Evolutionary conservation across 2,329 filamentous ascomycete genomes (phyloP), one percentile per base, ranked within the genome.

Genomic region (Myriosclerotinia scirpicola): DNA sequence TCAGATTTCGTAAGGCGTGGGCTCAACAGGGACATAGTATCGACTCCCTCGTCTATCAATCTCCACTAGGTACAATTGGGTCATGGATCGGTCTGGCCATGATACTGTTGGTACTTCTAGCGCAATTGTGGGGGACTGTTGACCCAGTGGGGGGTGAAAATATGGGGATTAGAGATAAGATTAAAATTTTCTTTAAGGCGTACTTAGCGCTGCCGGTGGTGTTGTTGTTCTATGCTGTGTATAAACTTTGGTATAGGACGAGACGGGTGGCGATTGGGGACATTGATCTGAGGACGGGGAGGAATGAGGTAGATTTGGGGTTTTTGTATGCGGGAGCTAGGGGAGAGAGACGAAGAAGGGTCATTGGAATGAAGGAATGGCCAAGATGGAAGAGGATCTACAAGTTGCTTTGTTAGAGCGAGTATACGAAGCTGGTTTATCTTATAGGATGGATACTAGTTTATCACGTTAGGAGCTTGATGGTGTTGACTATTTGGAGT

Each of bases 1-100:
- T 97, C 76, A 91, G 92, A 64, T 97, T 97, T 85, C 91, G 93
- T 69, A 80, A 81, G 36, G 91, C 89, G 15, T 96, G 92, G 92
- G 81, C 81, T 38, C 76, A 79, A 30, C 85, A 88, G 68, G 87
- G 87, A 20, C 85, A 84, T 71, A 81, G 79, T 2, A 75, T 88
- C 6, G 84, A 87, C 9, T 86, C 88, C 73, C 84, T 91, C 9
- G 84, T 88, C 1, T 91, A 88, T 79, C 78, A 78, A 59, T 86
- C 87, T 17, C 79, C 82, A 42, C 81, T 85, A 55, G 89, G 89
- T 65, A 79, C 87, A 5, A 78, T 75, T 1, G 89, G 89, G 20
- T 90, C 87, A 0, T 90, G 81, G 76, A 55, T 90, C 22, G 88
- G 88, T 20, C 78, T 90, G 15, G 56, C 74, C 59, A 79, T 90